Conservation (phyloP, 2,329 filamentous ascomycete genomes). For the Cadophora sp. region DNA sequence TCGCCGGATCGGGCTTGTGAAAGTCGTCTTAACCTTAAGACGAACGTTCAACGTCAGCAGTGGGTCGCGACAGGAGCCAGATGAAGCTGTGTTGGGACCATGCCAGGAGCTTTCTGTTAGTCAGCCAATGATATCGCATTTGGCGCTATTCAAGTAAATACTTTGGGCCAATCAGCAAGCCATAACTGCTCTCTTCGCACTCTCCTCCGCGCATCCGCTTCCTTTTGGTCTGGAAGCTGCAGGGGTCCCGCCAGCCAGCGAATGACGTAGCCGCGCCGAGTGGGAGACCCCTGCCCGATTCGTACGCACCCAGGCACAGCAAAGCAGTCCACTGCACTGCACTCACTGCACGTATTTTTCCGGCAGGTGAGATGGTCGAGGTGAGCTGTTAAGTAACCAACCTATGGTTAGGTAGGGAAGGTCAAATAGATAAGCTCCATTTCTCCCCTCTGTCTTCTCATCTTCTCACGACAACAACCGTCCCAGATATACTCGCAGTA, state of each 20-base stretch:
- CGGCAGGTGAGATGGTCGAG: too few species aligned
- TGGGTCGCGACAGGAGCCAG: conserved; percentile 4
- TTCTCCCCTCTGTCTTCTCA: conserved; percentile 15
- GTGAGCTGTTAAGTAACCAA: too few species aligned
- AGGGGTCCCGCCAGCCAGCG: conserved; percentile 15
- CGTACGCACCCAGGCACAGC: conserved; percentile 9
- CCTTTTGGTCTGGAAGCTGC: conserved; percentile 4
- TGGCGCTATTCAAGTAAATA: background rate
- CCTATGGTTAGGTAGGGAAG: background rate
- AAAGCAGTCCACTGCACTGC: background rate
- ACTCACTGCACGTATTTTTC: background rate
- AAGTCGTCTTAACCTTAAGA: background rate
- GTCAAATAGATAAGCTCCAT: background rate
- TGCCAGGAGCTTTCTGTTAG: too few species aligned
- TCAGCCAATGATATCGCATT: conserved; percentile 1
- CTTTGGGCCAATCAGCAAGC: background rate
- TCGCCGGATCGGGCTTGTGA: too few species aligned
- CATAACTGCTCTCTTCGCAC: conserved; percentile 10
- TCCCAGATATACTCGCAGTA: conserved; percentile 2
- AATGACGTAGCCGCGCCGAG: conserved; percentile 24
- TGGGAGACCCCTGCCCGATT: conserved; percentile 19
- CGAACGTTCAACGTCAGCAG: conserved; percentile 24
- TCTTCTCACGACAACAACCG: conserved; percentile 8
- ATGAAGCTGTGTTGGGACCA: background rate
- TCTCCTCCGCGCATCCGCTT: conserved; percentile 22